Evolutionary conservation across 1,284 basidiomycete genomes (phyloP).

Genomic region (Psilocybe mexicana): DNA sequence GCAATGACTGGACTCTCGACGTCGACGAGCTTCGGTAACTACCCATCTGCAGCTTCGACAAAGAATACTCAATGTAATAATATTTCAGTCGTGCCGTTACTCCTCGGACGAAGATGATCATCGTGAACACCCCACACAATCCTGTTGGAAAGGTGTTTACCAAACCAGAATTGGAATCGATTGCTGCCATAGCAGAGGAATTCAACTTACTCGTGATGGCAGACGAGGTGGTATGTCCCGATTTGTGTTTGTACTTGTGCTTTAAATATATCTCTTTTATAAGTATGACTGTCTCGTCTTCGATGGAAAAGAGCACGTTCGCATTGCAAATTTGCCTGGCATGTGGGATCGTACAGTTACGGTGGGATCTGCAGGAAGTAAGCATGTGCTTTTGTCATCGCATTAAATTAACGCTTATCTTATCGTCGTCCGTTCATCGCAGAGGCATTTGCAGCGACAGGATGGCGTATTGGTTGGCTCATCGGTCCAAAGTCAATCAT

Average conservation of each 20-base stretch:
- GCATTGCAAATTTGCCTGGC: constrained; percentile 91
- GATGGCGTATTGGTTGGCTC: constrained; percentile 97
- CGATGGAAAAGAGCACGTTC: constrained; percentile 85
- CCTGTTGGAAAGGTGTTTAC: constrained; percentile 96
- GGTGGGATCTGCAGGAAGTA: constrained; percentile 53
- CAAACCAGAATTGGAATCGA: constrained; percentile 76
- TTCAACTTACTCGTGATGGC: constrained; percentile 92
- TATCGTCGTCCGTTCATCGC: constrained; percentile 11
- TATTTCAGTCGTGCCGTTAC: constrained; percentile 72
- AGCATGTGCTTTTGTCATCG: constrained; percentile 21
- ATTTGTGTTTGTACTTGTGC: neutral
- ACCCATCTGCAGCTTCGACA: neutral
- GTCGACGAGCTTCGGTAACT: constrained; percentile 78
- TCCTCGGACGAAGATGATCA: constrained; percentile 88
- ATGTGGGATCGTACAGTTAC: constrained; percentile 89
- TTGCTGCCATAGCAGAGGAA: constrained; percentile 88
- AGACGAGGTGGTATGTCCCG: constrained; percentile 85
- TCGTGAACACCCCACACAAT: constrained; percentile 95
- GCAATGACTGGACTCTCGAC: constrained; percentile 85
- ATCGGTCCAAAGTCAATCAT: constrained; percentile 88
- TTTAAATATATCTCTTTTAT: constrained; percentile 1
- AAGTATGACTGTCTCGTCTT: constrained; percentile 95
- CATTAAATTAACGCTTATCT: constrained; percentile 7
- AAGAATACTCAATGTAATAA: neutral
- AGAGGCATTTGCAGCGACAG: constrained; percentile 98